Base-by-base conservation (phyloP, 2,329 filamentous ascomycete genomes). In the Pseudogymnoascus sp. region DNA sequence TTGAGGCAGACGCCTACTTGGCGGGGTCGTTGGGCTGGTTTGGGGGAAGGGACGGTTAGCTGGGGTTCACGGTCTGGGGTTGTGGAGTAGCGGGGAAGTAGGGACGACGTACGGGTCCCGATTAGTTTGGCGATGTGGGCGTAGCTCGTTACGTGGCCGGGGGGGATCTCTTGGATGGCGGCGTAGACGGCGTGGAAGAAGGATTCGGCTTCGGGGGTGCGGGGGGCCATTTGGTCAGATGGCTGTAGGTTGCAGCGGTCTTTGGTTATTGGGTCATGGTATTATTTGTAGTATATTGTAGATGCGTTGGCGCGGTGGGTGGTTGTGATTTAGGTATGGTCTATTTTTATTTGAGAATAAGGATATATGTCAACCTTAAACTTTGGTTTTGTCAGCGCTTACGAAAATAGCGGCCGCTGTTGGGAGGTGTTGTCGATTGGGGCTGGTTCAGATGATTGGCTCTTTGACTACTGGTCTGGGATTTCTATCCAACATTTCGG, bases 1-100 rank as follows among this genome's bases (percentile, higher is more conserved):
- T 96, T 97, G 26, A 97, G 83, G 75, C 90, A 96, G 57, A 95
- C 82, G 62, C 93, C 93, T 6, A 97, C 93, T 77, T 97, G 93
- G 64, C 93, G 85, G 1, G 88, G 86, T 2, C 88, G 80, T 72
- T 90, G 83, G 2, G 88, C 87, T 90, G 10, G 4, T 28, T 28
- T n/a, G n/a, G 11, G 26, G 10, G 26, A 9, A 8, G 10, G 10
- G 26, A 10, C 10, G 31, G 3, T 13, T 26, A 15, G 36, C n/a
- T 36, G 15, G n/a, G 8, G n/a, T 44, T 44, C 57, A 59, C 23
- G 35, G 26, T 40, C 50, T 50, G 35, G 17, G 36, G 65, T 17
- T 62, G 65, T 64, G 62, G 23, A 63, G 65, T 64, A 61, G 23
- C 62, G 57, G 15, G 11, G 21, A 9, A 42, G 17, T 3, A 8